These are phyloP conservation scores for Mucor racemosus DNA, from an alignment of 371 early-diverging fungal species.

Conservation along the genomic window DNA sequence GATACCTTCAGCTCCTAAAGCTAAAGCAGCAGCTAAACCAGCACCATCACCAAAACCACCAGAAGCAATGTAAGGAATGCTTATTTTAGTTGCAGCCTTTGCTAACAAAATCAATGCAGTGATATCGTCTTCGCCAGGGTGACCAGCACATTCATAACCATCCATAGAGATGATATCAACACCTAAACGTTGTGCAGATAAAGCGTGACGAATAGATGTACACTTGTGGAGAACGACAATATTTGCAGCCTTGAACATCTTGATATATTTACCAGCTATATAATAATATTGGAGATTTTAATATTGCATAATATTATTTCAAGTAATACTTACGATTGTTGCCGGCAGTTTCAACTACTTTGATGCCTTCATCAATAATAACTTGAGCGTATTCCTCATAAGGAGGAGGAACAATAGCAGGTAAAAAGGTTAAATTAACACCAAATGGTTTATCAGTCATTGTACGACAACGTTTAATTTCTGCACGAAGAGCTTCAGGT, in stretches of 20 bases:
- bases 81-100: slow-evolving; percentile 67
- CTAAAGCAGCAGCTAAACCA: slow-evolving; percentile 73
- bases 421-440: slow-evolving; percentile 74
- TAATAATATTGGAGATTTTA: background rate
- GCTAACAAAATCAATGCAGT: slow-evolving; percentile 76
- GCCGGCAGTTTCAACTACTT: slow-evolving; percentile 79
- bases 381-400: slow-evolving; percentile 76
- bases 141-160: slow-evolving; percentile 86
- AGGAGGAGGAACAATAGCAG: slow-evolving; percentile 76
- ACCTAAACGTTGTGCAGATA: slow-evolving; percentile 66
- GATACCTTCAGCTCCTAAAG: slow-evolving; percentile 73
- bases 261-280: slow-evolving; percentile 70
- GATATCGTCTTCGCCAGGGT: slow-evolving; percentile 86
- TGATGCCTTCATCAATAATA: slow-evolving; percentile 79
- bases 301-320: background rate
- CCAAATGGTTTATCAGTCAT: slow-evolving; percentile 83
- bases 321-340: slow-evolving; percentile 59
- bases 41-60: slow-evolving; percentile 81
- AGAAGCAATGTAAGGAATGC: slow-evolving; percentile 75
- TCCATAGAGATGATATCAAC: slow-evolving; percentile 75
- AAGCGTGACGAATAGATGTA: slow-evolving; percentile 76
- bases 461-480: slow-evolving; percentile 73
- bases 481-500: slow-evolving; percentile 76
- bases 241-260: slow-evolving; percentile 77
- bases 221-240: slow-evolving; percentile 80